These are phyloP conservation scores for Aspergillus biplanus DNA, from an alignment of 495 filamentous ascomycete genomes.

Conservation along the genomic window DNA sequence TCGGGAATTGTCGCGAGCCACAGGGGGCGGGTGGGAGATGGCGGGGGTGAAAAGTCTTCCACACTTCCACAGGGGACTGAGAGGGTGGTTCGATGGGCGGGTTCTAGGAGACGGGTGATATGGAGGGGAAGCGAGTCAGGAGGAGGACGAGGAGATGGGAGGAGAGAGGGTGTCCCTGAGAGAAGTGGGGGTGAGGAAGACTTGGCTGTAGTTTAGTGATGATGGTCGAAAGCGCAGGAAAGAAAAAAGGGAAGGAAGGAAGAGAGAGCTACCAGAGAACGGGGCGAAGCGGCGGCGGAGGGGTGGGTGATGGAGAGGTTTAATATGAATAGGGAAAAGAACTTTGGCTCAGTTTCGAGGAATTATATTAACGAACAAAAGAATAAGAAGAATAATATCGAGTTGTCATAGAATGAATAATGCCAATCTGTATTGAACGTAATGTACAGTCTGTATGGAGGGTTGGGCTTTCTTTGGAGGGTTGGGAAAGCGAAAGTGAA, in stretches of 20 bases:
- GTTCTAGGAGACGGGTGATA: not conserved
- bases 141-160: slow-evolving; percentile 1
- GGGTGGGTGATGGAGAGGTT: slow-evolving; percentile 11
- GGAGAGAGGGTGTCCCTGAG: slow-evolving; percentile 14
- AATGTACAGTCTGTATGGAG: not conserved
- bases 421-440: not conserved
- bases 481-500: not conserved
- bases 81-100: not conserved
- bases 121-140: slow-evolving; percentile 6
- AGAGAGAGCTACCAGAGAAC: slow-evolving; percentile 9
- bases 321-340: slow-evolving; percentile 8
- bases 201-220: slow-evolving; percentile 18
- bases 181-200: slow-evolving; percentile 21
- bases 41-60: not conserved
- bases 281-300: not conserved
- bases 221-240: not conserved
- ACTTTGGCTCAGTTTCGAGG: not conserved
- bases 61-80: not conserved
- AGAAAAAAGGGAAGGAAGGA: slow-evolving; percentile 5
- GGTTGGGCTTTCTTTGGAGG: slow-evolving; percentile 1
- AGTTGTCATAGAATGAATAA: slow-evolving; percentile 20
- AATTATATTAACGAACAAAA: slow-evolving; percentile 3
- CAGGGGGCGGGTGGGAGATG: not conserved
- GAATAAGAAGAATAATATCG: slow-evolving; percentile 5
- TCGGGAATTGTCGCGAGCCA: not conserved